phyloP scores from a whole-genome alignment of 2,329 filamentous ascomycete species.

The Venturia aucupariae region DNA sequence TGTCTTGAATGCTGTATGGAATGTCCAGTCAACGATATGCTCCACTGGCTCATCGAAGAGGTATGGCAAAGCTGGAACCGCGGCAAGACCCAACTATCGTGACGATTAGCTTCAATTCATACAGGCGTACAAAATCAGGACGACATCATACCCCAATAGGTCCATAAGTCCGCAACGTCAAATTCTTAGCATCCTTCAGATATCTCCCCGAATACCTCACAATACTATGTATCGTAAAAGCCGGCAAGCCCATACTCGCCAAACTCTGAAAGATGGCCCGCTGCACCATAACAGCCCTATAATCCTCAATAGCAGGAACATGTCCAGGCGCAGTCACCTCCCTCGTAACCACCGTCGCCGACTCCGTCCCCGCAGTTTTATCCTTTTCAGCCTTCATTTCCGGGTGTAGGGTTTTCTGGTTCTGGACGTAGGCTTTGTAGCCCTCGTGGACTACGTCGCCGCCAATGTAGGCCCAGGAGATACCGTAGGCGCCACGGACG shows the following conservation, averaged over 20 bases:
- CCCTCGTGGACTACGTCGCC: constrained; percentile 90
- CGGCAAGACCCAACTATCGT: constrained; percentile 47
- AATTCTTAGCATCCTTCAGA: constrained; percentile 75
- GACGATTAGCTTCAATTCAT: not conserved
- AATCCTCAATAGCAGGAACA: constrained; percentile 76
- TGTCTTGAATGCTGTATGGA: constrained; percentile 69
- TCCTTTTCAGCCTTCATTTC: constrained; percentile 36
- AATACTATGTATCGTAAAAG: constrained; percentile 87
- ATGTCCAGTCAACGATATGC: constrained; percentile 79
- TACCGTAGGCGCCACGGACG: constrained; percentile 73
- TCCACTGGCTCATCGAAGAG: constrained; percentile 92
- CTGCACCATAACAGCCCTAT: constrained; percentile 81
- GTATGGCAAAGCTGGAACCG: constrained; percentile 71
- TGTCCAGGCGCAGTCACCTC: constrained; percentile 30
- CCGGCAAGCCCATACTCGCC: constrained; percentile 88
- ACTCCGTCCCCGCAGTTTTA: constrained; percentile 19
- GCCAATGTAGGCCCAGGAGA: constrained; percentile 86
- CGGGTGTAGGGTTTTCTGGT: constrained; percentile 66
- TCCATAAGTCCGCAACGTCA: constrained; percentile 68
- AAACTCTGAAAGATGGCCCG: constrained; percentile 82
- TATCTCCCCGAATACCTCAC: constrained; percentile 81
- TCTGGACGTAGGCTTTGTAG: constrained; percentile 87
- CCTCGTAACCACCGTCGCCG: constrained; percentile 8
- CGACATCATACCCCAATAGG: constrained; percentile 70
- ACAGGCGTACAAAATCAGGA: not conserved